phyloP scores from a whole-genome alignment of 345 rosid species.

The Trapa incisa region DNA sequence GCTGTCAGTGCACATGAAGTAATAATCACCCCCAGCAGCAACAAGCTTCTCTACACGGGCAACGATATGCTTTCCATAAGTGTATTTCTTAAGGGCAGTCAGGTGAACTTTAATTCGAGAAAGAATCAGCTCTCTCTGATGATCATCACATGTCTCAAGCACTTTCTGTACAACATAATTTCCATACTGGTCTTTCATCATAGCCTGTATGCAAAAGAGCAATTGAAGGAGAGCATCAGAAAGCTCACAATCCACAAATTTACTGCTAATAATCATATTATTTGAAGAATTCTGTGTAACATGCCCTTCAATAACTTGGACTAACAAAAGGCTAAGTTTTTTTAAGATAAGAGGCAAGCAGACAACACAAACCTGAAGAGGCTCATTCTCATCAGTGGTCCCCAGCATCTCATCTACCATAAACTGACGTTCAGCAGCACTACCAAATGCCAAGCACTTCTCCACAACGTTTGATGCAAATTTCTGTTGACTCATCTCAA shows the following conservation, averaged over 20 bases:
- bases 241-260: not conserved
- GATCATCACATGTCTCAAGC: slow-evolving; percentile 69
- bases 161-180: slow-evolving; percentile 85
- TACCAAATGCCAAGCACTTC: slow-evolving; percentile 48
- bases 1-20: not conserved
- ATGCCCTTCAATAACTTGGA: not conserved
- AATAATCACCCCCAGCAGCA: slow-evolving; percentile 59
- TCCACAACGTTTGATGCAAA: slow-evolving; percentile 58
- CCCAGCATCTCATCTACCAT: slow-evolving; percentile 56
- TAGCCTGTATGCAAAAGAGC: slow-evolving; percentile 28
- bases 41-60: slow-evolving; percentile 84
- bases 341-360: not conserved
- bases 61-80: slow-evolving; percentile 78
- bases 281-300: not conserved
- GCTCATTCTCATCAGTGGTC: slow-evolving; percentile 45
- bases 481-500: slow-evolving; percentile 33
- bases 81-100: slow-evolving; percentile 71
- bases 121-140: slow-evolving; percentile 59
- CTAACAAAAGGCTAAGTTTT: not conserved
- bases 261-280: not conserved
- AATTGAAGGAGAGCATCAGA: not conserved
- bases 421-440: slow-evolving; percentile 31
- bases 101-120: slow-evolving; percentile 62
- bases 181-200: slow-evolving; percentile 91
- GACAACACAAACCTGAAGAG: slow-evolving; percentile 36